phyloP scores from a whole-genome alignment of 345 rosid species.

The Salix viminalis region DNA sequence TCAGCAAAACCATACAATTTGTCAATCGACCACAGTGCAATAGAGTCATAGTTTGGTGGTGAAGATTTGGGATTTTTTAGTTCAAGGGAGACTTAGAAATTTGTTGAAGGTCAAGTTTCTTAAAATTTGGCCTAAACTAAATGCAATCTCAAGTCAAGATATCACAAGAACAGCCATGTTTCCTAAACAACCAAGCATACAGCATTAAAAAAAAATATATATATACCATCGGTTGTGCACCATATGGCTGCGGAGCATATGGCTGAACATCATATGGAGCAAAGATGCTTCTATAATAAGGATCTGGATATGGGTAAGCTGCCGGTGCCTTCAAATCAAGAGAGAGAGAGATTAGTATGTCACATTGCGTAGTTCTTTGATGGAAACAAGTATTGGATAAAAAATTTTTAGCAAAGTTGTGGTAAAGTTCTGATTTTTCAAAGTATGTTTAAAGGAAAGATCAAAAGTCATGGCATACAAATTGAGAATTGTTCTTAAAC shows the following conservation, averaged over 20 bases:
- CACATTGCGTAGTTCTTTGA: constrained; percentile 7
- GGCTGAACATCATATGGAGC: constrained; percentile 72
- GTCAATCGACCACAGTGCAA: neutral
- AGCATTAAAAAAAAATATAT: neutral
- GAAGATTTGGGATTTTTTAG: neutral
- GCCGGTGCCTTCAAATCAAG: constrained; percentile 56
- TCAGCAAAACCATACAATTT: neutral
- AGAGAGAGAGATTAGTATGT: constrained; percentile 18
- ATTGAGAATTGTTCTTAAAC: neutral
- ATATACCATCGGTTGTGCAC: constrained; percentile 70
- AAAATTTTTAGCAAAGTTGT: neutral
- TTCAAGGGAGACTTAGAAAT: neutral
- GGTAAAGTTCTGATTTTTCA: neutral
- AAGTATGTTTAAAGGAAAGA: neutral
- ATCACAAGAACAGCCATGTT: neutral
- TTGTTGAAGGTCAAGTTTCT: neutral
- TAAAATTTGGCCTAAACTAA: neutral
- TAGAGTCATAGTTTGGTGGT: neutral
- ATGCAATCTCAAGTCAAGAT: neutral
- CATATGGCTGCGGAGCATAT: constrained; percentile 71
- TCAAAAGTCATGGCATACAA: neutral
- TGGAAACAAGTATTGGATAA: neutral
- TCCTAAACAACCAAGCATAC: neutral
- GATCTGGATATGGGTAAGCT: constrained; percentile 87
- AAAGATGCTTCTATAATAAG: constrained; percentile 88